Evolutionary conservation across 164 flowering plant species (phyloP).

Genomic region (Dillenia turbinata): DNA sequence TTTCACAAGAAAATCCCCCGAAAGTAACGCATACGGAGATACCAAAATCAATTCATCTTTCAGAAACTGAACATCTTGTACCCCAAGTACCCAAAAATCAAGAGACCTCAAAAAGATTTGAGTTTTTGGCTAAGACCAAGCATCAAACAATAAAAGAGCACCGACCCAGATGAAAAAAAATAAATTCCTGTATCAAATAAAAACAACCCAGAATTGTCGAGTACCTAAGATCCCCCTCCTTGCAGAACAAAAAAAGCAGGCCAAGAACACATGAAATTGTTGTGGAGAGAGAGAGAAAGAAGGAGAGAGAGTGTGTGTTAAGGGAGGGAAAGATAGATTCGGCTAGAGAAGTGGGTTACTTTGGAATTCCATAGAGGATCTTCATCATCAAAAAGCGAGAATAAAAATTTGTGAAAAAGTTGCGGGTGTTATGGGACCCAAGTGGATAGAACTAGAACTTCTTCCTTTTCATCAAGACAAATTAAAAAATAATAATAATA

Average conservation of each 20-base stretch:
- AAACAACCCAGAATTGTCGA: too few relatives aligned
- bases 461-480: too few relatives aligned
- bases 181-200: too few relatives aligned
- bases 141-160: conserved; percentile 1
- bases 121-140: neutral
- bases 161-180: conserved; percentile 3
- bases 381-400: neutral
- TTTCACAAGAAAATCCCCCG: conserved; percentile 1
- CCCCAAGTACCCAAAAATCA: too few relatives aligned
- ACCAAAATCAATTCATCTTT: conserved; percentile 3
- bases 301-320: too few relatives aligned
- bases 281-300: too few relatives aligned
- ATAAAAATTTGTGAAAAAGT: too few relatives aligned
- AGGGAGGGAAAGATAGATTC: neutral
- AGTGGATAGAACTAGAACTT: too few relatives aligned
- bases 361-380: conserved; percentile 1
- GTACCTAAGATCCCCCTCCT: neutral
- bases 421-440: too few relatives aligned
- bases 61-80: too few relatives aligned
- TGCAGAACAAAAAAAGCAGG: conserved; percentile 8
- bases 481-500: too few relatives aligned
- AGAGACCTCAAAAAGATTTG: too few relatives aligned
- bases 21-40: conserved; percentile 4
- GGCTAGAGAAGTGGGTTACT: neutral
- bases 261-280: neutral